Evolutionary conservation across 106 monocot species (phyloP), one percentile per base, ranked within the genome.

Genomic region (Apostasia shenzhenica): DNA sequence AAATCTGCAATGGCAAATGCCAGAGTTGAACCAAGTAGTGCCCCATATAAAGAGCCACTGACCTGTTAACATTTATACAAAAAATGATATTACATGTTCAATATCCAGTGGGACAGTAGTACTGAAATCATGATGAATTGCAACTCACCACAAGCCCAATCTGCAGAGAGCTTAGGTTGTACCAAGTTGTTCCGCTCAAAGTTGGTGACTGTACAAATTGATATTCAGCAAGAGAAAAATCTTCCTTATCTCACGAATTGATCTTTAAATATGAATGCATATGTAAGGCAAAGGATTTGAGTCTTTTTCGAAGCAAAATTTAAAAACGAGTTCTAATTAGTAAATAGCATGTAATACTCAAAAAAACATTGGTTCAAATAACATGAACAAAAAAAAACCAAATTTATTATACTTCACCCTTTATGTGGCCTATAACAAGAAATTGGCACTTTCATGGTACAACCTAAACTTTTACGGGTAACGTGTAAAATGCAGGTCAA

Each of bases 1-100:
- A 85, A 83, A 71, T 97, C 97, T 57, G 89, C 89, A 72, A 95
- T 54, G 26, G 76, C 61, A 66, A 71, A 95, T 57, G 95, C 95
- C 74, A 84, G 72, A 68, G 69, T 44, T 54, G 91, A 95, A 74
- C 95, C 95, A 65, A 92, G 79, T 63, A 91, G 73, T 40, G 95
- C 91, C 48, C 95, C 91, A 80, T 95, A 95, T 54, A 95, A 70
- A 26, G 95, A 95, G 7, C 94, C 94, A 81, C 94, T 94, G 48
- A 87, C 94, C 94, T 94, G 87, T n/a, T 26, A 82, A 74, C 41
- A 52, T 62, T 47, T 48, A 61, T n/a, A 2, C 13, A 12, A 12
- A 67, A 12, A 43, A 8, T 6, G 41, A 43, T 41, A 63, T 49
- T 13, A 65, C n/a, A 59, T 41, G 41, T 6, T 5, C 13, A 73